Conservation (phyloP, 31 red algal species). For the Asparagopsis taxiformis region DNA sequence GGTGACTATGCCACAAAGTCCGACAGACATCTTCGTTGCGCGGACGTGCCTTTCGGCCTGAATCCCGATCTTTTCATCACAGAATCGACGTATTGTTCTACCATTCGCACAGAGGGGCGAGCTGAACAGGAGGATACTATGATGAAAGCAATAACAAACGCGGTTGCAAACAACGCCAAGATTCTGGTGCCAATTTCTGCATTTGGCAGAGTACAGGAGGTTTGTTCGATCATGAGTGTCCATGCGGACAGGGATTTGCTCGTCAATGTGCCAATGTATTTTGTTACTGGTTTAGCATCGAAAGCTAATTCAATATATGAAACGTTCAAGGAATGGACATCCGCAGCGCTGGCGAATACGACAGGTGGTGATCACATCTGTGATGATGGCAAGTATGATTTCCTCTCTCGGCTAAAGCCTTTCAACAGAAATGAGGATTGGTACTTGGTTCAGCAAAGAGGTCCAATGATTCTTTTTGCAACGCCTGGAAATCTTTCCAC, state of each 20-base stretch:
- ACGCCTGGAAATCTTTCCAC: constrained; percentile 71
- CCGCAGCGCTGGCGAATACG: not conserved
- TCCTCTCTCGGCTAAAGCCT: constrained; percentile 16
- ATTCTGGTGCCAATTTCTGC: constrained; percentile 77
- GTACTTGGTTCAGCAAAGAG: constrained; percentile 19
- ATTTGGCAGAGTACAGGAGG: constrained; percentile 62
- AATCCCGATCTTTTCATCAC: constrained; percentile 67
- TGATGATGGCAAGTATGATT: constrained; percentile 1
- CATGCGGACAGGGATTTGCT: constrained; percentile 16
- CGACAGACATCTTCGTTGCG: constrained; percentile 28
- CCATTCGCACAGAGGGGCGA: constrained; percentile 25
- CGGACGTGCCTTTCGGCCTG: constrained; percentile 24
- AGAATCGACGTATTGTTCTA: constrained; percentile 74
- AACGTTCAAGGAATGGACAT: constrained; percentile 23
- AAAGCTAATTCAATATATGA: constrained; percentile 38
- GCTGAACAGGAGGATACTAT: constrained; percentile 22
- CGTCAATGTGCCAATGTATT: constrained; percentile 50
- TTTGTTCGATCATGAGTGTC: constrained; percentile 50
- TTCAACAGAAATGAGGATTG: constrained; percentile 55
- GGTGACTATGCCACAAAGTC: constrained; percentile 63
- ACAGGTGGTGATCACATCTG: constrained; percentile 3
- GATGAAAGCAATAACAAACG: constrained; percentile 23
- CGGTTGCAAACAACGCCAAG: constrained; percentile 65
- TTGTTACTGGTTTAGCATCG: constrained; percentile 42
- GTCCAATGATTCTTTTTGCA: constrained; percentile 70